Percentiles rank a stretch among this genome's conserved stretches.
These are phyloP conservation scores for Drechslerella dactyloides DNA, from an alignment of 2,329 filamentous ascomycete species.

Conservation along the genomic window DNA sequence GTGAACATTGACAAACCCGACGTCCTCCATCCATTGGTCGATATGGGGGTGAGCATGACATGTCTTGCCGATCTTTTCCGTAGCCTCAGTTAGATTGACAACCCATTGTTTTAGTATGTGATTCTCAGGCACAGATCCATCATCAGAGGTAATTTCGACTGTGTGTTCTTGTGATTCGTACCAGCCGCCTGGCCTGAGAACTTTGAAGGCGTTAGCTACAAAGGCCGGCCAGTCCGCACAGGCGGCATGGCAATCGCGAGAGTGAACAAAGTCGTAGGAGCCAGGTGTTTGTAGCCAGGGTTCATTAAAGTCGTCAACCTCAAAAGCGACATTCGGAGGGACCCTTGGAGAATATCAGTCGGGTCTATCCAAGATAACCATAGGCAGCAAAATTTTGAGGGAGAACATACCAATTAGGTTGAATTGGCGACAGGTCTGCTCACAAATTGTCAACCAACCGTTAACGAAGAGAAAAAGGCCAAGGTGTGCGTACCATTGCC, in stretches of 20 bases:
- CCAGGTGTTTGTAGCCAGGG: slow-evolving; percentile 51
- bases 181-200: slow-evolving; percentile 64
- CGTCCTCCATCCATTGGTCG: slow-evolving; percentile 54
- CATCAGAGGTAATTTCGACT: slow-evolving; percentile 51
- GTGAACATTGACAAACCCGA: slow-evolving; percentile 56
- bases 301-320: slow-evolving; percentile 53
- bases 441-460: slow-evolving; percentile 19
- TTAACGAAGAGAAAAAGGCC: slow-evolving; percentile 58
- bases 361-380: neutral
- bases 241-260: slow-evolving; percentile 64
- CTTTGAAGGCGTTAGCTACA: slow-evolving; percentile 61
- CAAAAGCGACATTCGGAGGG: slow-evolving; percentile 53
- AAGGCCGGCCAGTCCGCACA: slow-evolving; percentile 66
- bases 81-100: slow-evolving; percentile 11
- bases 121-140: slow-evolving; percentile 42
- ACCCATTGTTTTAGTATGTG: slow-evolving; percentile 44
- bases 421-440: slow-evolving; percentile 57
- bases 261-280: slow-evolving; percentile 53
- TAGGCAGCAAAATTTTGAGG: neutral
- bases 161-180: slow-evolving; percentile 55
- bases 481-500: slow-evolving; percentile 36
- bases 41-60: slow-evolving; percentile 53
- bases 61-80: slow-evolving; percentile 32
- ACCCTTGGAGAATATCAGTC: slow-evolving; percentile 20
- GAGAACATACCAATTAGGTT: slow-evolving; percentile 53